Base-by-base conservation (phyloP, 2,329 filamentous ascomycete species). In the Emergomyces pasteurianus region DNA sequence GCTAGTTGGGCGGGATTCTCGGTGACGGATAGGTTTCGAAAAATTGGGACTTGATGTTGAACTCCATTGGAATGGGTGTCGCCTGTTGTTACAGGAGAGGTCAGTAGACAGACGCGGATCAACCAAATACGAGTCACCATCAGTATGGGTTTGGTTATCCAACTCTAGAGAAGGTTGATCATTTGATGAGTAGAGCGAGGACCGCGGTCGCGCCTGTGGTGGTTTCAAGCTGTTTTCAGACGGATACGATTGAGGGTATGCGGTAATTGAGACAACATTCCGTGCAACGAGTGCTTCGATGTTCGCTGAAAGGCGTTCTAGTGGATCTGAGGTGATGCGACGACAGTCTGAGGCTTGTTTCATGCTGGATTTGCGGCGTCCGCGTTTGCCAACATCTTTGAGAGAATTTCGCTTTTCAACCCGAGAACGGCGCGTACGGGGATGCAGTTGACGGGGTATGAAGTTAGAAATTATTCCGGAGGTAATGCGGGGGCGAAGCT, bases 381-480 rank as follows among this genome's bases (percentile, higher is more conserved):
- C 36, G 21, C 26, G n/a, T 40, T 62, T 62, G 42, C 56, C 59
- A 10, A 59, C 59, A 31, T 60, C 52, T 12, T 57, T 52, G 28
- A 60, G 58, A 12, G 40, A 53, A 18, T 56, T 63, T 9, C 60
- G 58, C 28, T 65, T 65, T 40, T 59, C 61, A 26, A 65, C 58
- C 31, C 62, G 61, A 38, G 57, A 58, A 23, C 47, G 61, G 12
- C 56, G 31, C 31, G 42, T 61, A 23, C 62, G 49, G 5, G 61
- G 54, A 23, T 61, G 64, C 36, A 63, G 54, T 34, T 62, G 64
- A 31, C 40, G 58, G 36, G 54, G 58, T 21, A 62, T 26, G 31
- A 58, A 60, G 14, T 34, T 63, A 40, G 52, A 28, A 8, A 61
- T 36, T 26, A 50, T 53, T 1, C 34, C 46, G 16, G 34, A 59